These are phyloP conservation scores for Dioszegia crocea DNA, from an alignment of 768 basidiomycete species.

Conservation along the genomic window DNA sequence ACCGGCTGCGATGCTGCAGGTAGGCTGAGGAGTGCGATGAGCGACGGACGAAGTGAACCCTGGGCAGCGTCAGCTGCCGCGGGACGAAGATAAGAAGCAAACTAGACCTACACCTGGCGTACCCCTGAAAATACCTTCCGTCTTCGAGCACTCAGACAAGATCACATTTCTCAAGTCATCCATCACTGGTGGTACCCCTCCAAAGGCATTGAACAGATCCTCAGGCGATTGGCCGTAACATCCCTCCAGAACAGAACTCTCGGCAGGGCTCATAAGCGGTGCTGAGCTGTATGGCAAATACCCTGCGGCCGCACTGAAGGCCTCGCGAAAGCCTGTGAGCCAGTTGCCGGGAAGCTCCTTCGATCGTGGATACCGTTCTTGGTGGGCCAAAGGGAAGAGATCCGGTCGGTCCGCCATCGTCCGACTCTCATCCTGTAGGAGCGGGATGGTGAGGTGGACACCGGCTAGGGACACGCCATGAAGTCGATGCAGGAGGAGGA, in stretches of 20 bases:
- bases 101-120: conserved; percentile 26
- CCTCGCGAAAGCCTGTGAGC: not conserved
- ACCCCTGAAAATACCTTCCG: conserved; percentile 35
- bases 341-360: not conserved
- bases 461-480: conserved; percentile 22
- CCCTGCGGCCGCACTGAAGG: not conserved
- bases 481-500: conserved; percentile 15
- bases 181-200: conserved; percentile 17
- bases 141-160: conserved; percentile 14
- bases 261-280: not conserved
- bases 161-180: conserved; percentile 24
- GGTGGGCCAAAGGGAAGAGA: conserved; percentile 2
- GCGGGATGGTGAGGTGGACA: conserved; percentile 16
- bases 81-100: not conserved
- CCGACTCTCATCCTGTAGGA: conserved; percentile 24
- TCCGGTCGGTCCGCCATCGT: conserved; percentile 12
- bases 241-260: conserved; percentile 8
- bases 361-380: not conserved
- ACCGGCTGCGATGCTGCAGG: conserved; percentile 23
- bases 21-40: conserved; percentile 22
- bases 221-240: conserved; percentile 20
- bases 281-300: conserved; percentile 6
- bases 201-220: conserved; percentile 11
- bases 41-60: conserved; percentile 18
- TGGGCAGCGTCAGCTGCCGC: not conserved